Percentiles rank a stretch among this genome's conserved stretches.
These are phyloP conservation scores for Aureobasidium zeae DNA, from an alignment of 2,329 filamentous ascomycete species.

Conservation along the genomic window DNA sequence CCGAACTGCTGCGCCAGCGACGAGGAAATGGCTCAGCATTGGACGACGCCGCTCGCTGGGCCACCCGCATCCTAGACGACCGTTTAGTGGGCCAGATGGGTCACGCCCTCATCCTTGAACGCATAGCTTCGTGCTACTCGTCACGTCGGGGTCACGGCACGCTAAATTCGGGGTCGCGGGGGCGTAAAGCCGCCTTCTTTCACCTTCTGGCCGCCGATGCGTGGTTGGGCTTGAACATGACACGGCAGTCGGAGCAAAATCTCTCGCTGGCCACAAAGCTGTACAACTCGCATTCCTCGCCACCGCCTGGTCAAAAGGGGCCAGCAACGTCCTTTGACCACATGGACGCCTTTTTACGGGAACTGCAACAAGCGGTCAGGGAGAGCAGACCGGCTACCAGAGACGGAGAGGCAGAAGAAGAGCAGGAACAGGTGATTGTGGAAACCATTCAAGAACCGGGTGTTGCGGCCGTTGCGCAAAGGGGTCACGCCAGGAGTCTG, in stretches of 20 bases:
- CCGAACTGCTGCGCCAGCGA: slow-evolving; percentile 74
- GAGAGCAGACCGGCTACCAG: slow-evolving; percentile 26
- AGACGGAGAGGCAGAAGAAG: slow-evolving; percentile 32
- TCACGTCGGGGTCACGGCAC: slow-evolving; percentile 60
- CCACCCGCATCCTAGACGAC: slow-evolving; percentile 67
- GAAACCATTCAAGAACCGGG: slow-evolving; percentile 28
- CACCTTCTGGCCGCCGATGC: slow-evolving; percentile 71
- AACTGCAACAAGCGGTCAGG: slow-evolving; percentile 55
- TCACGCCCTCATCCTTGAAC: slow-evolving; percentile 75
- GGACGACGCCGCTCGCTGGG: slow-evolving; percentile 84
- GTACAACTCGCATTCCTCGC: slow-evolving; percentile 37
- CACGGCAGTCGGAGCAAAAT: slow-evolving; percentile 67
- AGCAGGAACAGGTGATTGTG: slow-evolving; percentile 29
- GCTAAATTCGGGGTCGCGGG: slow-evolving; percentile 59
- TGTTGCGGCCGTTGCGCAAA: no score
- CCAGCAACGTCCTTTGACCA: slow-evolving; percentile 35
- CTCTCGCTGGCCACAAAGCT: slow-evolving; percentile 58
- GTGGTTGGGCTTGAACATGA: slow-evolving; percentile 71
- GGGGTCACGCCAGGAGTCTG: slow-evolving; percentile 35
- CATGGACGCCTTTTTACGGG: slow-evolving; percentile 55
- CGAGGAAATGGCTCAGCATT: slow-evolving; percentile 70
- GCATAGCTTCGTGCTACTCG: slow-evolving; percentile 74
- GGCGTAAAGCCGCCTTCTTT: slow-evolving; percentile 84
- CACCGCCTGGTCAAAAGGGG: slow-evolving; percentile 22
- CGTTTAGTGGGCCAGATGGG: slow-evolving; percentile 65